These are phyloP conservation scores for Endoconidiophora polonica DNA, from an alignment of 2,329 filamentous ascomycete species.

Conservation along the genomic window DNA sequence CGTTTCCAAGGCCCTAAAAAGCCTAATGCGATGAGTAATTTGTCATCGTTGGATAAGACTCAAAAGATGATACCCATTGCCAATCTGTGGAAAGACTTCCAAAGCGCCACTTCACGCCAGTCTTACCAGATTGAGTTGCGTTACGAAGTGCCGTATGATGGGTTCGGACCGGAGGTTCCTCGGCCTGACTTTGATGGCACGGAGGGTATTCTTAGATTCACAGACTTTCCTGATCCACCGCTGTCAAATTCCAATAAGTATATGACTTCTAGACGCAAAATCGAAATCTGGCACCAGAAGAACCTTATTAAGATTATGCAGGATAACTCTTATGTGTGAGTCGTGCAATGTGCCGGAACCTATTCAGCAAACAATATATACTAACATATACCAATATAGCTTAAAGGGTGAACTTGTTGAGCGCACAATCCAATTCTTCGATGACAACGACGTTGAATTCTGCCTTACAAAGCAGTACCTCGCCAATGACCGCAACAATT, in stretches of 20 bases:
- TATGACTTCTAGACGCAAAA: slow-evolving; percentile 36
- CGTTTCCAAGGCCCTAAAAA: slow-evolving; percentile 34
- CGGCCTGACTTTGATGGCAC: slow-evolving; percentile 28
- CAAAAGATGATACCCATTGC: slow-evolving; percentile 24
- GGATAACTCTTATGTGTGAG: slow-evolving; percentile 37
- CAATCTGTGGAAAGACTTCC: slow-evolving; percentile 34
- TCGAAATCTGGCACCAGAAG: slow-evolving; percentile 37
- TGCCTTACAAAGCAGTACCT: slow-evolving; percentile 32
- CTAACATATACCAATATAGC: slow-evolving; percentile 19
- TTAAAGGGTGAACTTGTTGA: slow-evolving; percentile 36
- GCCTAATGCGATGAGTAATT: slow-evolving; percentile 29
- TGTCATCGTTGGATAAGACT: slow-evolving; percentile 20
- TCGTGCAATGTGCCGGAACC: not conserved
- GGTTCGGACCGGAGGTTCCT: slow-evolving; percentile 20
- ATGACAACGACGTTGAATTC: slow-evolving; percentile 32
- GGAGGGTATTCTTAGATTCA: slow-evolving; percentile 37
- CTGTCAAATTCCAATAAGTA: slow-evolving; percentile 24
- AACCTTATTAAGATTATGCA: slow-evolving; percentile 30
- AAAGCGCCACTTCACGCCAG: slow-evolving; percentile 36
- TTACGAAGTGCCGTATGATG: slow-evolving; percentile 34
- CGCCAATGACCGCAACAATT: slow-evolving; percentile 20
- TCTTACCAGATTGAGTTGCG: slow-evolving; percentile 40
- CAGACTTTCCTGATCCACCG: slow-evolving; percentile 42
- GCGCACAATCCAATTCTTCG: slow-evolving; percentile 36
- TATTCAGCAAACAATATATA: not conserved